Base-by-base conservation (phyloP, 176 grass and related monocot species). In the Microstegium vimineum region DNA sequence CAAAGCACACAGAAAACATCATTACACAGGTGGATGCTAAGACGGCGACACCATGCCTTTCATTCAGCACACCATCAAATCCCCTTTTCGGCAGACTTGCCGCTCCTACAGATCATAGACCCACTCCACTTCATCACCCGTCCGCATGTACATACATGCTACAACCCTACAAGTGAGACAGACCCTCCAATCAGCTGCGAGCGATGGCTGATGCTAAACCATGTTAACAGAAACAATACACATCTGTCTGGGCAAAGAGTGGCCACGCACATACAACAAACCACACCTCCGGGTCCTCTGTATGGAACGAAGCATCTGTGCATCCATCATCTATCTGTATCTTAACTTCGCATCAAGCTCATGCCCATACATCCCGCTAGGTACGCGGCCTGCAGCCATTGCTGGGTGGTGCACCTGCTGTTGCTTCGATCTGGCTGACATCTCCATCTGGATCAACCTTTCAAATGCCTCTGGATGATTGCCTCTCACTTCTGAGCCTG, bases 381-480 rank as follows among this genome's bases (percentile, higher is more conserved):
- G 91, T 42, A 89, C 59, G 35, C 84, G 78, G 78, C 87, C 83
- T 10, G 81, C 83, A 12, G 81, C 87, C 69, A 91, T 80, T 75
- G 90, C 66, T 69, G 79, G 87, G 61, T 79, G 87, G 60, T 88
- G 93, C 17, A 83, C 81, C 77, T 95, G 93, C 69, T 89, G 69
- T 47, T 72, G 93, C 81, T 89, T 89, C 27, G 90, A 77, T 83
- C 94, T 99, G 59, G 89, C 96, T 61, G 82, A 82, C 46, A 98
- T 74, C 75, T 99, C 93, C 91, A 95, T 92, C 71, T 94, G 90
- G 28, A 95, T 86, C 76, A 95, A 54, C 83, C 91, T 92, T 81
- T 99, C 88, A 25, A 99, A 82, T 62, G 79, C 80, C 31, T 91
- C 91, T 56, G 91, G 83, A 75, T 83, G 92, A 83, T 71, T 89